A percentile compares a stretch with the other conserved stretches of the same genome.
Conservation (phyloP, 352 stramenopile genomes). For the Peronospora belbahrii region DNA sequence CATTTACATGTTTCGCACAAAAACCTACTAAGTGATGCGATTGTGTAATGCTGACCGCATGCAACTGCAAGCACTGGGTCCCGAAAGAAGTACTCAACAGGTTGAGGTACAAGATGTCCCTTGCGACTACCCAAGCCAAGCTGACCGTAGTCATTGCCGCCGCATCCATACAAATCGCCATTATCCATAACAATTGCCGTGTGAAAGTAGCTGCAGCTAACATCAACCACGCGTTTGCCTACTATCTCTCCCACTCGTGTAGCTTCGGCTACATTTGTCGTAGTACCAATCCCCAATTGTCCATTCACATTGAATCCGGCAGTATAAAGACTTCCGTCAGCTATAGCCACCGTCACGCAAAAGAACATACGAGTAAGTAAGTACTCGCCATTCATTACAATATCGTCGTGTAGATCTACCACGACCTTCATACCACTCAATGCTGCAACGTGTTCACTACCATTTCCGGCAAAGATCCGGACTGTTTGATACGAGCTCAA, state of each 20-base stretch:
- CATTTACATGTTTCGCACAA: neutral
- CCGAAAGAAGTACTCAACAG: constrained; percentile 41
- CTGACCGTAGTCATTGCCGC: constrained; percentile 90
- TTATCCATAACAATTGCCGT: constrained; percentile 72
- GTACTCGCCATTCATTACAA: neutral
- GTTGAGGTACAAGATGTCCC: constrained; percentile 59
- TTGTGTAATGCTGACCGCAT: constrained; percentile 87
- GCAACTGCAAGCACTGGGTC: constrained; percentile 61
- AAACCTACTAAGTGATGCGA: constrained; percentile 48
- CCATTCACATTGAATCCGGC: constrained; percentile 90
- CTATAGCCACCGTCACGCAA: too few relatives aligned
- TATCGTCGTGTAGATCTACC: neutral
- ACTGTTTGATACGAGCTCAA: constrained; percentile 55
- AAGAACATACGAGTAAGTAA: neutral
- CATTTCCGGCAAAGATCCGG: constrained; percentile 86
- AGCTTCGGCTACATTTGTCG: constrained; percentile 47
- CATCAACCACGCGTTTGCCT: constrained; percentile 58
- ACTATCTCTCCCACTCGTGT: constrained; percentile 36
- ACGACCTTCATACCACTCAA: constrained; percentile 43
- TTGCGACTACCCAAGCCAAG: constrained; percentile 64
- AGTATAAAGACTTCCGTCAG: constrained; percentile 74
- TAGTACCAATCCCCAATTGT: constrained; percentile 81
- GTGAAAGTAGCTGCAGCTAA: constrained; percentile 91
- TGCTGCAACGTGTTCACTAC: constrained; percentile 87
- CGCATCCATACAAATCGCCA: constrained; percentile 80